Percentiles rank a stretch among this genome's conserved stretches.
Conservation (phyloP, 805 yeast genomes). For the Kazachstania psychrophila region DNA sequence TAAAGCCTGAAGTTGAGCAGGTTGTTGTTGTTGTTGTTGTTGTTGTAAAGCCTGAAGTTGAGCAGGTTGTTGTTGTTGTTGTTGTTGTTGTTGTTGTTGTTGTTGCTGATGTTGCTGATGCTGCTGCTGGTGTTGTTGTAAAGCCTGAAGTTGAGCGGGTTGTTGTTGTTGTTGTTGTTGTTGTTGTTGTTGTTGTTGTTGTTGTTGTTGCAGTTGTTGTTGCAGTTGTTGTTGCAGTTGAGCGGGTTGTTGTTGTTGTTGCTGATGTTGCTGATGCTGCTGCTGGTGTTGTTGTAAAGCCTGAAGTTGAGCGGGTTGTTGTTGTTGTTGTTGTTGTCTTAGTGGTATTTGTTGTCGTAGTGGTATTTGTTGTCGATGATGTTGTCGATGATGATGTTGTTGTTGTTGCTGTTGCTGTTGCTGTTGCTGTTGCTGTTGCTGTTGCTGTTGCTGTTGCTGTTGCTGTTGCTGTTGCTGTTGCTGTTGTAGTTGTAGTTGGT, state of each 20-base stretch:
- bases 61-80: conserved; percentile 7
- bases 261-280: conserved; percentile 11
- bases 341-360: too few species aligned
- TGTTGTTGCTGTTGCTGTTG: too few species aligned
- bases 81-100: conserved; percentile 1
- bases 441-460: background rate
- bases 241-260: background rate
- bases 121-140: conserved; percentile 4
- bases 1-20: too few species aligned
- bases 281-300: background rate
- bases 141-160: too few species aligned
- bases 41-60: conserved; percentile 4
- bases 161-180: conserved; percentile 3
- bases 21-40: too few species aligned
- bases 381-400: too few species aligned
- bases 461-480: conserved; percentile 1
- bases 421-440: conserved; percentile 2
- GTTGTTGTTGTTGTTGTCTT: too few species aligned
- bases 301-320: too few species aligned
- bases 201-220: background rate
- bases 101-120: conserved; percentile 4
- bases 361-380: too few species aligned
- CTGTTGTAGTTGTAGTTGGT: background rate
- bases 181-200: background rate
- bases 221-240: background rate